A percentile compares a stretch with the other conserved stretches of the same genome.
phyloP scores from a whole-genome alignment of 176 grass and related monocot species.

The Juncus effusus region DNA sequence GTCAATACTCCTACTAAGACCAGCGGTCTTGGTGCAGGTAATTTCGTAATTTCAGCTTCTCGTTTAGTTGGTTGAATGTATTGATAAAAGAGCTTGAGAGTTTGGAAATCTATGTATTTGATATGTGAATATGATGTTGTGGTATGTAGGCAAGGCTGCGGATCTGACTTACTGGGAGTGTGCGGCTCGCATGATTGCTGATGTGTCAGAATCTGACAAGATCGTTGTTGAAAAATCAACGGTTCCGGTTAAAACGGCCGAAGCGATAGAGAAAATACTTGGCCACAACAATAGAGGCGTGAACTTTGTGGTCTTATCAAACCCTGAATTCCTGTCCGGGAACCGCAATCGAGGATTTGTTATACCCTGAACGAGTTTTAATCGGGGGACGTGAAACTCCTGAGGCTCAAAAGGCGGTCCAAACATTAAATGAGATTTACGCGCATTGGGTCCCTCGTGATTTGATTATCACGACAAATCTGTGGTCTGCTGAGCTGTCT shows the following conservation, averaged over 20 bases:
- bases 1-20: constrained; percentile 91
- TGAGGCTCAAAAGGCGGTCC: constrained; percentile 48
- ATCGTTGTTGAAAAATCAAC: constrained; percentile 94
- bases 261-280: constrained; percentile 88
- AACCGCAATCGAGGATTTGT: constrained; percentile 65
- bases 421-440: constrained; percentile 62
- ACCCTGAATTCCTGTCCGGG: constrained; percentile 88
- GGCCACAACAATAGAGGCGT: constrained; percentile 84
- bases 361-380: constrained; percentile 77
- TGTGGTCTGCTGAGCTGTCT: constrained; percentile 87
- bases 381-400: constrained; percentile 83
- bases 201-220: constrained; percentile 84
- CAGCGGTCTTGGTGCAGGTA: constrained; percentile 65
- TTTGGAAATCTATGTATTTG: too few relatives aligned
- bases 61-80: too few relatives aligned
- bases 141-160: constrained; percentile 56
- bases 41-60: neutral
- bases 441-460: constrained; percentile 80
- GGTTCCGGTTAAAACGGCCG: constrained; percentile 87
- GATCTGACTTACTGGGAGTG: constrained; percentile 92
- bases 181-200: constrained; percentile 80
- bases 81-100: too few relatives aligned
- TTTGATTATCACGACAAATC: constrained; percentile 81
- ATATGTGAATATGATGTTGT: too few relatives aligned
- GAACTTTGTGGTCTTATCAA: constrained; percentile 83